Base-by-base conservation (phyloP, 129 eudicot species). In the Flaveria ramosissima region DNA sequence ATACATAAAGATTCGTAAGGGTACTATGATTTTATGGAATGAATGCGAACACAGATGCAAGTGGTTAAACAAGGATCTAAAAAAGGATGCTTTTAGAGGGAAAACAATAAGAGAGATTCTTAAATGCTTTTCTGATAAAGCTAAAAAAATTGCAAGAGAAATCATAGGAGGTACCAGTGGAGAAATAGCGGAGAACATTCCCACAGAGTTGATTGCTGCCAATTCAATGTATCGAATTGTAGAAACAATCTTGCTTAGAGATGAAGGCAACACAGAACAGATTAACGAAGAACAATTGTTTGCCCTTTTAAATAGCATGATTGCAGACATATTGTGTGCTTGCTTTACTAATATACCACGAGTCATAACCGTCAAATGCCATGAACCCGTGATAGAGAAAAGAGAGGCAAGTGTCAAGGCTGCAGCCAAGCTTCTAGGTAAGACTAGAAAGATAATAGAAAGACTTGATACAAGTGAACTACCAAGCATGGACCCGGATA, bases 161-260 rank as follows among this genome's bases (percentile, higher is more conserved):
- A 10, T 51, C 20, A 20, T 30, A 13, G 39, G 21, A 45, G 6
- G 77, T 7, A 9, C 2, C 10, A 12, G 36, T 16, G 17, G 63
- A n/a, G 68, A 75, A 46, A 6, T 1, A 1, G 1, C 17, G 50
- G 75, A 77, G 15, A 50, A 42, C 41, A 24, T 80, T 56, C 56
- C 19, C 3, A n/a, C 46, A 39, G 66, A 45, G 26, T 51, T 85
- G 43, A 16, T 80, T 23, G 83, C 73, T 55, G 82, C 85, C 26
- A 85, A 85, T 67, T 78, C 84, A 10, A 82, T 85, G 86, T 64
- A 85, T 50, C 72, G 85, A 68, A 77, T 77, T 7, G 24, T 77
- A 13, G 5, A 23, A 16, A 64, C 51, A 0, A 62, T 62, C 20
- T 62, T 62, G 45, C 68, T 62, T 62, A 13, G 68, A 62, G 43